Evolutionary conservation across 2,329 filamentous ascomycete species (phyloP).

Genomic region (Beauveria rudraprayagi): DNA sequence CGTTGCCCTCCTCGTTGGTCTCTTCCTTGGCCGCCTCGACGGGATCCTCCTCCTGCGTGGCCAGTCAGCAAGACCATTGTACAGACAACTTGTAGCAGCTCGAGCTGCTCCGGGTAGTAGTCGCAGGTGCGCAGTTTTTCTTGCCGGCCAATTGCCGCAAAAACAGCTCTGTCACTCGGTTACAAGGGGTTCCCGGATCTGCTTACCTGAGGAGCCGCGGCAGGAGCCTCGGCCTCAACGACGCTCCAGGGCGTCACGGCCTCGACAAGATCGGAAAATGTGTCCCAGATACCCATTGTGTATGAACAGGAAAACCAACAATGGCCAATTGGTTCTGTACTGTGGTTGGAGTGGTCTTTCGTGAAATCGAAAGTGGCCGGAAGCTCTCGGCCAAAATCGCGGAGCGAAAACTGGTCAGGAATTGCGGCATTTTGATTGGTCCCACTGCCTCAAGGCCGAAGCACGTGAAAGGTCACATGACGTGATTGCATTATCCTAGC

Average conservation of each 20-base stretch:
- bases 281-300: conserved; percentile 61
- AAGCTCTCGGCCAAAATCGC: conserved; percentile 34
- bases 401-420: conserved; percentile 38
- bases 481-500: neutral
- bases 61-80: neutral
- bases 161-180: conserved; percentile 1
- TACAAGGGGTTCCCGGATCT: neutral
- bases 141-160: conserved; percentile 5
- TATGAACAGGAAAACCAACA: conserved; percentile 29
- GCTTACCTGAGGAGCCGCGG: conserved; percentile 53
- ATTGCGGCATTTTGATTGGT: conserved; percentile 44
- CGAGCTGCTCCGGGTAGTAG: neutral
- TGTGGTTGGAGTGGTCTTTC: conserved; percentile 21
- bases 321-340: conserved; percentile 31
- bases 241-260: conserved; percentile 57
- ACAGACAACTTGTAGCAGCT: neutral
- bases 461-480: conserved; percentile 21
- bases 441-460: conserved; percentile 12
- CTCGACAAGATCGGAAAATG: conserved; percentile 55
- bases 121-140: neutral
- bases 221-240: conserved; percentile 58
- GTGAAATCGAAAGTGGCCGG: conserved; percentile 28
- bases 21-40: conserved; percentile 21
- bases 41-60: conserved; percentile 27
- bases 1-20: conserved; percentile 18